A percentile compares a stretch with the other conserved stretches of the same genome.
phyloP scores from a whole-genome alignment of 805 yeast species.

The Blastobotrys mokoenaii region DNA sequence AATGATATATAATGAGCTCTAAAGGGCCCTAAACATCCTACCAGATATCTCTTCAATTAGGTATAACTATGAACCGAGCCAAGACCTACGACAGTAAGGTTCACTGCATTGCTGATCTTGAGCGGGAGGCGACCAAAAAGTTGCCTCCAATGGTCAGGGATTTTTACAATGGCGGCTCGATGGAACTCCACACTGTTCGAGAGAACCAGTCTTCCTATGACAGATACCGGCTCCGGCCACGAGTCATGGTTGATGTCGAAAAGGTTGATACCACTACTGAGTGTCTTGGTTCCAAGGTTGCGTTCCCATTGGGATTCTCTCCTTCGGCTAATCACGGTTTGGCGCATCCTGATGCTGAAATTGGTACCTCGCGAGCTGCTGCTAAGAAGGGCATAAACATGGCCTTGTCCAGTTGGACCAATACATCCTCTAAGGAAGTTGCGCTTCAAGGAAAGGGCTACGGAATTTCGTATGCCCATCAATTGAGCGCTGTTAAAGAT shows the following conservation, averaged over 20 bases:
- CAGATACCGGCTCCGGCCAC: slow-evolving; percentile 19
- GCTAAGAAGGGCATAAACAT: slow-evolving; percentile 10
- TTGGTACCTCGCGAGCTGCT: slow-evolving; percentile 24
- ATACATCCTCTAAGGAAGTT: slow-evolving; percentile 1
- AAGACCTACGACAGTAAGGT: slow-evolving; percentile 5
- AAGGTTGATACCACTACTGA: slow-evolving; percentile 25
- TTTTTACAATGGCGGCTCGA: slow-evolving; percentile 20
- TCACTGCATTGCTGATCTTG: slow-evolving; percentile 13
- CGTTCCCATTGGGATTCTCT: slow-evolving; percentile 25
- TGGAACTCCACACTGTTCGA: slow-evolving; percentile 17
- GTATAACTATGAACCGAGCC: slow-evolving; percentile 8
- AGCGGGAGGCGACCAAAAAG: slow-evolving; percentile 8
- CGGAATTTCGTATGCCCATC: slow-evolving; percentile 4
- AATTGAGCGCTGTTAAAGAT: slow-evolving; percentile 1
- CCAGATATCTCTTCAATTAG: too few relatives aligned
- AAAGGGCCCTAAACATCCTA: too few relatives aligned
- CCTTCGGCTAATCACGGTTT: slow-evolving; percentile 26
- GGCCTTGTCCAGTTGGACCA: slow-evolving; percentile 3
- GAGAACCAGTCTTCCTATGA: slow-evolving; percentile 20
- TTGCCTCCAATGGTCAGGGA: slow-evolving; percentile 14
- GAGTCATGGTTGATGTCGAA: slow-evolving; percentile 20
- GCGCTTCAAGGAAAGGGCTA: not conserved
- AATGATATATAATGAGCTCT: too few relatives aligned
- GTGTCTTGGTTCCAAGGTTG: slow-evolving; percentile 16
- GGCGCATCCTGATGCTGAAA: slow-evolving; percentile 26